Base-by-base conservation (phyloP, 2,329 filamentous ascomycete genomes). In the Fusarium nurragi region DNA sequence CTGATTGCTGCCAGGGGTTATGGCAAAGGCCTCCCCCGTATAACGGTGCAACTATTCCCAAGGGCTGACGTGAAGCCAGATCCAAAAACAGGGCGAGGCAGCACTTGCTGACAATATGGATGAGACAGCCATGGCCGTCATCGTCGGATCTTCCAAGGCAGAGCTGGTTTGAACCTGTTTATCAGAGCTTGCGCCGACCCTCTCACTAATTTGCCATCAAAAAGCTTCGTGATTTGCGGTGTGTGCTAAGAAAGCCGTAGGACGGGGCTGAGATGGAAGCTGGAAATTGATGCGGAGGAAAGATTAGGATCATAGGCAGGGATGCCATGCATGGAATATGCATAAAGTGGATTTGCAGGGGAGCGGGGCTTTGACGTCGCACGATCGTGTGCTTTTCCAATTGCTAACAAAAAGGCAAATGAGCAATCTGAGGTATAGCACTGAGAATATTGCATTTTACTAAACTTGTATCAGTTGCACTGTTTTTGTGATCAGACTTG, bases 311-410 rank as follows among this genome's bases (percentile, higher is more conserved):
- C 32, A 34, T 52, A 43, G 28, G 53, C 48, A 64, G 46, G 60
- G 45, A 64, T 56, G 46, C n/a, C 37, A 60, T 60, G 32, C 18
- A n/a, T 43, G 62, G 62, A 54, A 64, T 64, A 67, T 66, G 64
- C 64, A 66, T 67, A 67, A 66, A 55, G 58, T 64, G 63, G 52
- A 34, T 50, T 67, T 66, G 38, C 63, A 66, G 45, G 63, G 48
- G 57, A 38, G 22, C 14, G 48, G 46, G 62, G 44, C 16, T 54
- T 52, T 21, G 38, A 59, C 59, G 63, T 66, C 63, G 41, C 63
- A 64, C 63, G 40, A 55, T 66, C 41, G 49, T 52, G 49, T 48
- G 49, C 49, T 49, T 38, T 49, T 49, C 18, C 37, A 62, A 40
- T 37, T 41, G 41, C 54, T 39, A 52, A 50, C 19, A 32, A 26